These are phyloP conservation scores for Sarocladium brachiariae DNA, from an alignment of 2,329 filamentous ascomycete genomes.

Conservation along the genomic window DNA sequence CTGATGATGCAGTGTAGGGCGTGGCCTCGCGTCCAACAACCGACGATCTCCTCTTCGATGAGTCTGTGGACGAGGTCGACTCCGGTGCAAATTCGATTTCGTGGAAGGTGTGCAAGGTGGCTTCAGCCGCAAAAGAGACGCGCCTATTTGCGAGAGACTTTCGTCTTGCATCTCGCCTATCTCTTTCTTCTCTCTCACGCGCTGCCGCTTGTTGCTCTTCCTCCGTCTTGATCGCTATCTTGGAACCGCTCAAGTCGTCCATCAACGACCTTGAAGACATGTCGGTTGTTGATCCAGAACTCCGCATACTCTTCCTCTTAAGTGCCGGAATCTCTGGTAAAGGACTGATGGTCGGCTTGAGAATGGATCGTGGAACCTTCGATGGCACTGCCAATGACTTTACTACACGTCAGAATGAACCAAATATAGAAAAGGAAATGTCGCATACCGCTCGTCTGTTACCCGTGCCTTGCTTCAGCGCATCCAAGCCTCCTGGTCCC, in stretches of 20 bases:
- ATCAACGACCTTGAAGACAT: slow-evolving; percentile 1
- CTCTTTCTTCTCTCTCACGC: slow-evolving; percentile 61
- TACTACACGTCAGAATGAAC: slow-evolving; percentile 13
- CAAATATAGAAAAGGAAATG: background rate
- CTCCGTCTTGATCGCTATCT: slow-evolving; percentile 60
- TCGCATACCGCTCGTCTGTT: slow-evolving; percentile 74
- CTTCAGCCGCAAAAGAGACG: slow-evolving; percentile 95
- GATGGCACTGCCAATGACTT: slow-evolving; percentile 50
- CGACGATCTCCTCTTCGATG: slow-evolving; percentile 66
- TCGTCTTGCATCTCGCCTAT: slow-evolving; percentile 78
- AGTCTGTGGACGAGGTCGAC: slow-evolving; percentile 73
- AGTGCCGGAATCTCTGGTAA: slow-evolving; percentile 60
- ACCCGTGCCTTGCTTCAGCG: slow-evolving; percentile 65
- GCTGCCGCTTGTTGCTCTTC: slow-evolving; percentile 65
- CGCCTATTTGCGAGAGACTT: slow-evolving; percentile 90
- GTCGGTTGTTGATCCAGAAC: slow-evolving; percentile 13
- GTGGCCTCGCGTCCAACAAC: slow-evolving; percentile 45
- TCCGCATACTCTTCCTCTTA: slow-evolving; percentile 30
- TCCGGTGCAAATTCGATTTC: slow-evolving; percentile 86
- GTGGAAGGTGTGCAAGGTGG: slow-evolving; percentile 94
- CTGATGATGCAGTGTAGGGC: slow-evolving; percentile 52
- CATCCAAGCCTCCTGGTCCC: slow-evolving; percentile 83
- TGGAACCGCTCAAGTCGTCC: slow-evolving; percentile 34
- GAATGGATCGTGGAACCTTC: slow-evolving; percentile 58
- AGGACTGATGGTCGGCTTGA: slow-evolving; percentile 71